phyloP scores from a whole-genome alignment of 2,329 filamentous ascomycete genomes.

The Colletotrichum horii region DNA sequence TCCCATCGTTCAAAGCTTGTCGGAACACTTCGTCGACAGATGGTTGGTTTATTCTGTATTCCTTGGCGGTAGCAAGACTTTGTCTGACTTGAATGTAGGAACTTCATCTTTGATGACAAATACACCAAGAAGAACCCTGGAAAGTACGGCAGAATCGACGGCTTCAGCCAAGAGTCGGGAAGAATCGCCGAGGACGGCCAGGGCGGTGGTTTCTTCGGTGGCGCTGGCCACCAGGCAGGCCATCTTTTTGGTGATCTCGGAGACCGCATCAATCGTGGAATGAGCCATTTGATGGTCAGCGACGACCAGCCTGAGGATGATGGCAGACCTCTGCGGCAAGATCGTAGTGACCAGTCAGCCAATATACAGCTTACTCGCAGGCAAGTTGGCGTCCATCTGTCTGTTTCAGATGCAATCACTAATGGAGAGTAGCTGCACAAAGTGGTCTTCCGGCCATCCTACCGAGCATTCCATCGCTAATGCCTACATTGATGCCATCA shows the following conservation, averaged over 20 bases:
- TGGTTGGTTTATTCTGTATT: constrained; percentile 57
- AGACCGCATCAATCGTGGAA: constrained; percentile 45
- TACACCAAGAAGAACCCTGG: constrained; percentile 62
- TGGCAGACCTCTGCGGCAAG: constrained; percentile 6
- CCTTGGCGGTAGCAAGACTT: background rate
- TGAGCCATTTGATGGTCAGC: constrained; percentile 43
- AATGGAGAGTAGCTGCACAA: constrained; percentile 42
- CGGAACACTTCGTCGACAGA: constrained; percentile 80
- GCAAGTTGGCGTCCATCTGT: constrained; percentile 28
- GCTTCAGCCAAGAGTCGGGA: constrained; percentile 16
- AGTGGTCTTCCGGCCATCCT: constrained; percentile 57
- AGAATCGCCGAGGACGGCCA: constrained; percentile 13
- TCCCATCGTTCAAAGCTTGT: constrained; percentile 75
- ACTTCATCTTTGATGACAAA: constrained; percentile 86
- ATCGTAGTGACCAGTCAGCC: constrained; percentile 28
- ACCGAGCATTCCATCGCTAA: constrained; percentile 82
- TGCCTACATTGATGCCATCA: constrained; percentile 78
- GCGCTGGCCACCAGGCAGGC: constrained; percentile 25
- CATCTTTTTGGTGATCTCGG: constrained; percentile 49
- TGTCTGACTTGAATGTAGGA: constrained; percentile 47
- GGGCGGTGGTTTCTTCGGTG: constrained; percentile 22
- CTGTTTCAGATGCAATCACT: background rate
- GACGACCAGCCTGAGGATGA: constrained; percentile 30
- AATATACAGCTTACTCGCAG: constrained; percentile 59
- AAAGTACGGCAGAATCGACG: constrained; percentile 48